These are phyloP conservation scores for Pythium plurisporium DNA, from an alignment of 352 stramenopile genomes.

Conservation along the genomic window DNA sequence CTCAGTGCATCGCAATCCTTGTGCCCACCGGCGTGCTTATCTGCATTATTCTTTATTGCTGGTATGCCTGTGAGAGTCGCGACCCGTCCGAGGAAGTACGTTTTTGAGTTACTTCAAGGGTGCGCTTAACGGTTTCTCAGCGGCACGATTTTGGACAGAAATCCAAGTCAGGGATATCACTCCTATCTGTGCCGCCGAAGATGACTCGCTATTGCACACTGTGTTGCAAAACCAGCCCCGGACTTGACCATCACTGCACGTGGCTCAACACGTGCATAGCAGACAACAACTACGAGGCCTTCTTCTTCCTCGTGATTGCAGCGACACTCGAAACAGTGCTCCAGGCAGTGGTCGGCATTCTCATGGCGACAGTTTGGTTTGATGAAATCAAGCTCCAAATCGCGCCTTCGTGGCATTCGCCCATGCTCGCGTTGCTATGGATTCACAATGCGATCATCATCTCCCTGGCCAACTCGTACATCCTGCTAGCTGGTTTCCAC, in stretches of 20 bases:
- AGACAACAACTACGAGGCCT: conserved; percentile 80
- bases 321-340: conserved; percentile 53
- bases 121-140: too few species aligned
- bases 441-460: conserved; percentile 65
- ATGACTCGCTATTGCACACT: conserved; percentile 75
- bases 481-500: conserved; percentile 71
- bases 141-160: conserved; percentile 21
- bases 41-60: conserved; percentile 46
- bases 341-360: conserved; percentile 63
- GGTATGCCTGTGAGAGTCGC: conserved; percentile 61
- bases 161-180: conserved; percentile 24
- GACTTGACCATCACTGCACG: conserved; percentile 82
- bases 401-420: conserved; percentile 32
- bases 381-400: conserved; percentile 41
- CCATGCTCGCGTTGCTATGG: conserved; percentile 60
- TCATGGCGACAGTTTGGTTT: conserved; percentile 76
- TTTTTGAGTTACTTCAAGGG: too few species aligned
- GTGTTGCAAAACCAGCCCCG: conserved; percentile 78
- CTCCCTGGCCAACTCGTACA: conserved; percentile 59
- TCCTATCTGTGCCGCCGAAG: conserved; percentile 53
- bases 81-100: conserved; percentile 57
- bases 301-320: conserved; percentile 71
- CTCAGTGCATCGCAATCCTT: conserved; percentile 57
- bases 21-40: conserved; percentile 60
- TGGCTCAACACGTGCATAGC: conserved; percentile 87